A percentile compares a stretch with the other conserved stretches of the same genome.
Conservation (phyloP, 768 basidiomycete species). For the Tylopilus sp. region DNA sequence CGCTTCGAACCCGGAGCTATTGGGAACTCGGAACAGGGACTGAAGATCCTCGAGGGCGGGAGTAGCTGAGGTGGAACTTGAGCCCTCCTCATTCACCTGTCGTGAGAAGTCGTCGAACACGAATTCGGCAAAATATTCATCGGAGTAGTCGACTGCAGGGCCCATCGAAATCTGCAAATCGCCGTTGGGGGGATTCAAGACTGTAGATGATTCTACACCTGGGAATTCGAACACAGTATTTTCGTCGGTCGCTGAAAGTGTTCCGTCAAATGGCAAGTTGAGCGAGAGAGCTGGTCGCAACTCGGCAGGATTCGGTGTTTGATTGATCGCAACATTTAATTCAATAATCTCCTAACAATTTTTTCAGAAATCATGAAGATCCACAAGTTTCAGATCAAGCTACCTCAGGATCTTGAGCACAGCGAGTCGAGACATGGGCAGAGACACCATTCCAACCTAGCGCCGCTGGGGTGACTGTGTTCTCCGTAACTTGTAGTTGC, state of each 20-base stretch:
- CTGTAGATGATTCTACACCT: constrained; percentile 29
- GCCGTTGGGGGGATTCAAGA: constrained; percentile 34
- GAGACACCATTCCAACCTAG: constrained; percentile 12
- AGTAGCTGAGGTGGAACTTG: not conserved
- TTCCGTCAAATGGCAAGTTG: constrained; percentile 19
- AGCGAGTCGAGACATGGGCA: not conserved
- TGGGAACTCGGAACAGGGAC: constrained; percentile 19
- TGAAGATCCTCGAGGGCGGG: constrained; percentile 16
- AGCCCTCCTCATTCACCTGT: constrained; percentile 2
- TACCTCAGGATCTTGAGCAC: constrained; percentile 14
- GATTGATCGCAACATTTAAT: constrained; percentile 13
- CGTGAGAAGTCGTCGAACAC: constrained; percentile 17
- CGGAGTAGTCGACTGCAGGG: constrained; percentile 7
- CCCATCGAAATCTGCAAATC: constrained; percentile 35
- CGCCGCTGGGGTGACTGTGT: not conserved
- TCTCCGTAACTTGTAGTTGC: constrained; percentile 1
- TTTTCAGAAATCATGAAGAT: not conserved
- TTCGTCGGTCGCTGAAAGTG: constrained; percentile 31
- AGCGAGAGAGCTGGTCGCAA: not conserved
- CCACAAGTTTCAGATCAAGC: not conserved
- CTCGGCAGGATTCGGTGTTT: constrained; percentile 5
- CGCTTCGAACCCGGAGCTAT: constrained; percentile 9
- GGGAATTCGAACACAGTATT: constrained; percentile 36
- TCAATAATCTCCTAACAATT: constrained; percentile 9
- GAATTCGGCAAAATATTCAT: constrained; percentile 21